Base-by-base conservation (phyloP, 371 early-diverging fungal species). In the Syncephalis plumigaleata region DNA sequence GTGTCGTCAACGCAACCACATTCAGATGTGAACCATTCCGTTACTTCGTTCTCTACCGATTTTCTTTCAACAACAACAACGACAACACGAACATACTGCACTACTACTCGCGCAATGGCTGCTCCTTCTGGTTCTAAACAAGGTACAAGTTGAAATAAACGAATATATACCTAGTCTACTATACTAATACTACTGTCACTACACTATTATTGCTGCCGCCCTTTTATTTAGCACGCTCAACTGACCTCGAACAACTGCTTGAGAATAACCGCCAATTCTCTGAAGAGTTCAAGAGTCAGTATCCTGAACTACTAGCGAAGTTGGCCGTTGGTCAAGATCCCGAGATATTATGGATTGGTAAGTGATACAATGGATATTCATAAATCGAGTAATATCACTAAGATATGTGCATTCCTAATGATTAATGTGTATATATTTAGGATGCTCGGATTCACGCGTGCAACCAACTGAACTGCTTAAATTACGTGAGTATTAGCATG, bases 401-500 rank as follows among this genome's bases (percentile, higher is more conserved):
- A 37, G 9, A n/a, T 11, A 9, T 37, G n/a, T 37, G n/a, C 9
- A n/a, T 37, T n/a, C n/a, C n/a, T n/a, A n/a, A n/a, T n/a, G n/a
- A n/a, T 36, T 2, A 39, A 46, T 42, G n/a, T n/a, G n/a, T 17
- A n/a, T 54, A 9, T 24, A n/a, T 15, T 36, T 45, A 68, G 71
- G 81, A n/a, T 89, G 90, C 62, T 75, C 84, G 16, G 95, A 94
- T 63, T 86, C 89, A 8, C 78, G 92, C 48, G 85, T 91, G 17
- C 31, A 31, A 11, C 82, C 82, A 44, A 82, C 71, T 42, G 68
- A 69, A 16, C 58, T 78, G 23, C 46, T 71, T 37, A 31, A 31
- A 31, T 11, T 31, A 7, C 31, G 31, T 31, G 11, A 31, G 15
- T 17, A 23, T 44, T 39, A 36, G 39, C 25, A 37, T 49, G 48